These are phyloP conservation scores for Nepenthes alata DNA, from an alignment of 179 eudicot species.

Conservation along the genomic window DNA sequence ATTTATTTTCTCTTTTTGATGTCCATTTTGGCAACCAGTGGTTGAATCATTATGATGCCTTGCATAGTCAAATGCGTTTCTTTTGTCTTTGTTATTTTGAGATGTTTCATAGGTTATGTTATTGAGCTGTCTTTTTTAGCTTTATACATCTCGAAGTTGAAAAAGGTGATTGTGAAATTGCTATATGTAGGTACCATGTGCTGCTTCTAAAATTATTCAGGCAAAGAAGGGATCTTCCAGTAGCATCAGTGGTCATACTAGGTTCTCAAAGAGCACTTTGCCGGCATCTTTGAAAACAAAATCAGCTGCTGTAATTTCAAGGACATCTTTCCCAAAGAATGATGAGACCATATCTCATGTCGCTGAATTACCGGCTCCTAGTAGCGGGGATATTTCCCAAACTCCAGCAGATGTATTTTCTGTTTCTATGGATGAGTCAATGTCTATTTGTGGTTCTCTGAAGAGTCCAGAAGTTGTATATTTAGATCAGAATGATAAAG, in stretches of 20 bases:
- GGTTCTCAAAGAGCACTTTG: constrained; percentile 23
- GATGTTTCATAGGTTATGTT: background rate
- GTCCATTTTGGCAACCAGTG: too few relatives aligned
- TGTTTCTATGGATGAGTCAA: constrained; percentile 69
- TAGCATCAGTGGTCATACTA: constrained; percentile 13
- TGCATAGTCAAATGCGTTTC: too few relatives aligned
- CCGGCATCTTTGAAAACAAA: constrained; percentile 25
- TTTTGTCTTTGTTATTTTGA: background rate
- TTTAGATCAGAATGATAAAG: constrained; percentile 44
- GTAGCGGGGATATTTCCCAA: constrained; percentile 45
- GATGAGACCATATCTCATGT: constrained; percentile 3
- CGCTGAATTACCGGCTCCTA: constrained; percentile 16
- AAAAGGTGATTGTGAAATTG: background rate
- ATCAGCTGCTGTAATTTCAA: constrained; percentile 19
- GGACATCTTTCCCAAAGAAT: constrained; percentile 13
- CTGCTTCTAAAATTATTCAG: constrained; percentile 31
- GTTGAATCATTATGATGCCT: too few relatives aligned
- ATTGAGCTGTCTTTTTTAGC: background rate
- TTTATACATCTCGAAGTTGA: too few relatives aligned
- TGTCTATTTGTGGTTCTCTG: constrained; percentile 74
- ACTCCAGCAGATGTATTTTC: constrained; percentile 39
- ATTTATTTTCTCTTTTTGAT: too few relatives aligned
- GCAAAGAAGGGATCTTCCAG: constrained; percentile 44
- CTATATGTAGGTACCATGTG: constrained; percentile 43
- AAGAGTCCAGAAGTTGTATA: constrained; percentile 91